Base-by-base conservation (phyloP, 2,329 filamentous ascomycete genomes). In the Phyllachora maydis region DNA sequence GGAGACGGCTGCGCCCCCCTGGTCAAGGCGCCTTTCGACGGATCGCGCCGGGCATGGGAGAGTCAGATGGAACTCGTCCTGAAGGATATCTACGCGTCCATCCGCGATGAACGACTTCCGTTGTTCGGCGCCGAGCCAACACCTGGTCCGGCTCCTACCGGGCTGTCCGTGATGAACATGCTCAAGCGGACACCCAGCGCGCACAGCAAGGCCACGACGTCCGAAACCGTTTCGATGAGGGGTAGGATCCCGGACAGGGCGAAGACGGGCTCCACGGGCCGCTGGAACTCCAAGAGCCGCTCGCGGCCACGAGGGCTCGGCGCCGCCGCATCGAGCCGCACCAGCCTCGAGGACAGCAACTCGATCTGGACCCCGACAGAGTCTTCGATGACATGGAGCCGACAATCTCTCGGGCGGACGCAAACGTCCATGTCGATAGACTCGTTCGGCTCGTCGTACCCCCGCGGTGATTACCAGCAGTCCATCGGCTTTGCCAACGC, bases 401-500 rank as follows among this genome's bases (percentile, higher is more conserved):
- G 79, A 38, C 78, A 88, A 40, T 95, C 85, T 1, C 60, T 91
- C 29, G 81, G 83, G 16, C 81, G 90, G 41, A 91, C 82, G 1
- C 71, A 90, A 31, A 82, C 81, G 1, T 85, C 82, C 3, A 77
- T 88, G 56, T 93, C 83, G 4, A 76, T 93, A 38, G 81, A 92
- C 42, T 92, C 83, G 1, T 71, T 95, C 35, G 74, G 71, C 11
- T 82, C 78, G 2, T 64, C 69, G 16, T 73, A 73, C 44, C 70
- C 68, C 4, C 65, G 71, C 22, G 70, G 68, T 19, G 82, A 91
- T 37, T 93, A 85, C 45, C 82, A 93, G 47, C 83, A 92, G 47
- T 90, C 82, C 1, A 92, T 98, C 40, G 88, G 88, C 1, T 98
- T 98, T 41, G 88, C 88, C 26, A 95, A 92, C 43, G 88, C 88